Conservation (phyloP, 2,329 filamentous ascomycete species). For the Alternaria ventricosa region DNA sequence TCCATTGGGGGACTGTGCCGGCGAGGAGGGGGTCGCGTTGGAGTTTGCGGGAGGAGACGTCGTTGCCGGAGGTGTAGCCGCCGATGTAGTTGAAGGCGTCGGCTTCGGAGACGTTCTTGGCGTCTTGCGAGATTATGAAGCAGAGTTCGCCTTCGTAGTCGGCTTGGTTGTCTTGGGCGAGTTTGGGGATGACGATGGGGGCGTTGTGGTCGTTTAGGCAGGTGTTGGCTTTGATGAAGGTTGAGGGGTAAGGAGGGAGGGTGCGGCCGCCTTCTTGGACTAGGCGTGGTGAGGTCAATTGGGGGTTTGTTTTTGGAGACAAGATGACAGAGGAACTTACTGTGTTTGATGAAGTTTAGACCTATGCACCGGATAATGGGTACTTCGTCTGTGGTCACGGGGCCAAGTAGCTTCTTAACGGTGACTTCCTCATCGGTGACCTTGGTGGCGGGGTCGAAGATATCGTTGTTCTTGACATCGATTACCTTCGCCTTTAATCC, state of each 20-base stretch:
- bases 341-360: constrained; percentile 66
- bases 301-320: neutral
- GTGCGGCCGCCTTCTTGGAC: constrained; percentile 61
- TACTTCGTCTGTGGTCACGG: constrained; percentile 58
- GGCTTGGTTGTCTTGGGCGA: constrained; percentile 56
- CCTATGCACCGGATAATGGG: constrained; percentile 66
- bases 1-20: constrained; percentile 63
- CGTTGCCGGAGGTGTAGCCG: constrained; percentile 63
- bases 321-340: constrained; percentile 21
- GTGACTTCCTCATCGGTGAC: constrained; percentile 62
- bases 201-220: constrained; percentile 50
- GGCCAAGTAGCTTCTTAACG: constrained; percentile 62
- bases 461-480: constrained; percentile 53
- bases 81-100: constrained; percentile 59
- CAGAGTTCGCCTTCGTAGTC: constrained; percentile 51
- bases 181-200: constrained; percentile 56
- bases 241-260: constrained; percentile 57
- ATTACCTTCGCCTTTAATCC: constrained; percentile 61
- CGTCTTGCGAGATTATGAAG: constrained; percentile 61
- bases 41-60: constrained; percentile 60
- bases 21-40: constrained; percentile 59
- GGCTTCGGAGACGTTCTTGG: constrained; percentile 56
- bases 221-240: constrained; percentile 59
- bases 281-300: constrained; percentile 23
- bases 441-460: constrained; percentile 58